A percentile compares a stretch with the other conserved stretches of the same genome.
phyloP scores from a whole-genome alignment of 805 yeast species.

The Nadsonia fulvescens region DNA sequence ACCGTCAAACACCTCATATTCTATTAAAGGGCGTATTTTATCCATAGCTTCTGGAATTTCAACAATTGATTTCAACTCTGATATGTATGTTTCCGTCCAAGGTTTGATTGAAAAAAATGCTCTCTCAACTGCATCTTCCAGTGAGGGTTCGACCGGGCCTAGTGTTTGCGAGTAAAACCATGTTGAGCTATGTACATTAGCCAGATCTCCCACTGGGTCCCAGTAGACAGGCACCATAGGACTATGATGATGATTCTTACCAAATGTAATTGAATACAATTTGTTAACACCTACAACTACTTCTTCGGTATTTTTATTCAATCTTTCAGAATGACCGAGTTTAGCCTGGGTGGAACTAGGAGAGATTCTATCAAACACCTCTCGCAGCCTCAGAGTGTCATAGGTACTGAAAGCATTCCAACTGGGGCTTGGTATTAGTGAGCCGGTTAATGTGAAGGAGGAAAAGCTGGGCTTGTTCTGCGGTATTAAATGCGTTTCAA shows the following conservation, averaged over 20 bases:
- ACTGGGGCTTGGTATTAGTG: slow-evolving; percentile 13
- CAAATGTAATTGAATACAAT: slow-evolving; percentile 13
- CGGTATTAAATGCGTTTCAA: too few relatives aligned
- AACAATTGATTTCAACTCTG: slow-evolving; percentile 12
- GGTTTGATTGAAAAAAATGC: slow-evolving; percentile 13
- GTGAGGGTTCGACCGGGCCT: slow-evolving; percentile 18
- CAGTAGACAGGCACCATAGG: slow-evolving; percentile 22
- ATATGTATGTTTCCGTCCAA: slow-evolving; percentile 13
- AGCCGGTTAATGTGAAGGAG: slow-evolving; percentile 11
- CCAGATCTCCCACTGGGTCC: slow-evolving; percentile 16
- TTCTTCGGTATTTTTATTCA: slow-evolving; percentile 5
- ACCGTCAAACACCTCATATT: slow-evolving; percentile 8
- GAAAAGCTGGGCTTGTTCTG: slow-evolving; percentile 12
- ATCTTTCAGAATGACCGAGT: slow-evolving; percentile 2
- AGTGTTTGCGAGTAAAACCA: slow-evolving; percentile 22
- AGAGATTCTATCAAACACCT: too few relatives aligned
- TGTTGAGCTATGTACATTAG: slow-evolving; percentile 17
- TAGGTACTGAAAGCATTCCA: slow-evolving; percentile 22
- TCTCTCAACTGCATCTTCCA: slow-evolving; percentile 13
- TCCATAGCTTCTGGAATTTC: slow-evolving; percentile 14
- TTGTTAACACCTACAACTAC: slow-evolving; percentile 18
- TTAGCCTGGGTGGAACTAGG: too few relatives aligned
- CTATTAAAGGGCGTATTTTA: slow-evolving; percentile 10
- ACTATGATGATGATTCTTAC: slow-evolving; percentile 5
- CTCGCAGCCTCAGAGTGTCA: too few relatives aligned